Evolutionary conservation across 1,284 basidiomycete genomes (phyloP).

Genomic region (Clitocybe nebularis): DNA sequence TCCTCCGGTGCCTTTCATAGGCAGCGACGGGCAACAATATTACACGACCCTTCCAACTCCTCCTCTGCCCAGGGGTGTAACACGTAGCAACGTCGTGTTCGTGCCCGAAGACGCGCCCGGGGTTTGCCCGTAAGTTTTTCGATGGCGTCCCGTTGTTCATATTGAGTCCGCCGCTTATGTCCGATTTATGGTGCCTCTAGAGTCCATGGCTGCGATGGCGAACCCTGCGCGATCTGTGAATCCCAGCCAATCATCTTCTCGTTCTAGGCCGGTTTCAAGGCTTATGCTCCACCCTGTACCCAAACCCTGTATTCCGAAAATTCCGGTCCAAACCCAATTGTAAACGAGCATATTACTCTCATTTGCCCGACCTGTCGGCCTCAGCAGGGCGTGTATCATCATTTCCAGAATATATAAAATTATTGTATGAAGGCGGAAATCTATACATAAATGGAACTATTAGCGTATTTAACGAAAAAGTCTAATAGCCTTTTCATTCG

Average conservation of each 20-base stretch:
- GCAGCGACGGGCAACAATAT: neutral
- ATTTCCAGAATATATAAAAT: constrained; percentile 4
- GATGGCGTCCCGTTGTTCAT: too few species aligned
- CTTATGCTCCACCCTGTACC: neutral
- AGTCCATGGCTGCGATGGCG: constrained; percentile 13
- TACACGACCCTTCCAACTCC: constrained; percentile 13
- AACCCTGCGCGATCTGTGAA: constrained; percentile 15
- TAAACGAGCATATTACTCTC: neutral
- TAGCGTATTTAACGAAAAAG: constrained; percentile 8
- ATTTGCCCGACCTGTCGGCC: neutral
- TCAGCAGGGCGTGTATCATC: neutral
- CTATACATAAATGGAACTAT: constrained; percentile 5
- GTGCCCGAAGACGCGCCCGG: constrained; percentile 15
- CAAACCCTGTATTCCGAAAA: neutral
- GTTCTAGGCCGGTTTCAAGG: constrained; percentile 3
- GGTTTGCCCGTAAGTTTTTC: constrained; percentile 16
- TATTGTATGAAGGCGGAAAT: constrained; percentile 1
- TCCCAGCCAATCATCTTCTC: constrained; percentile 12
- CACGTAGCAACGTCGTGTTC: constrained; percentile 17
- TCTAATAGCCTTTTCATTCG: constrained; percentile 15
- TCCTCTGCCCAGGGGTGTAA: constrained; percentile 13
- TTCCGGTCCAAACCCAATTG: neutral
- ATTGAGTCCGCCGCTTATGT: neutral
- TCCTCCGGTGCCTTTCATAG: neutral
- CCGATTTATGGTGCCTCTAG: constrained; percentile 7